These are phyloP conservation scores for Collariella sp. DNA, from an alignment of 495 filamentous ascomycete species.

Conservation along the genomic window DNA sequence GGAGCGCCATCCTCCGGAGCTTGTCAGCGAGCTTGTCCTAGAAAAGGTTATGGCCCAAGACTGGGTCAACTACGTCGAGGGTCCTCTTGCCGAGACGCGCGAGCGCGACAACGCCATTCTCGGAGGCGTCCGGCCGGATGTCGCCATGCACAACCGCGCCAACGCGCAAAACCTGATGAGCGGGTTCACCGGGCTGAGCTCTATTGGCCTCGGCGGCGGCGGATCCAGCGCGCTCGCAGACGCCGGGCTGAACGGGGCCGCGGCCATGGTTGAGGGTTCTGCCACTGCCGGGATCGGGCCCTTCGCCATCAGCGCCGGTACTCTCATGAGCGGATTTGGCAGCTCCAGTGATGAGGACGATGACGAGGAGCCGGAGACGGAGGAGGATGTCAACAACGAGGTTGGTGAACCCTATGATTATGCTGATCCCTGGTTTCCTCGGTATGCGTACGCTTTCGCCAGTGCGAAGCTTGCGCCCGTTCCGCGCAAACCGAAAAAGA, in stretches of 20 bases:
- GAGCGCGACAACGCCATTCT: conserved; percentile 97
- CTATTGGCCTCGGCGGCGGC: conserved; percentile 37
- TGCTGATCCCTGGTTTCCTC: neutral
- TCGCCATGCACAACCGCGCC: conserved; percentile 50
- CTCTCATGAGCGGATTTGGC: conserved; percentile 86
- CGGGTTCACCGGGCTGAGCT: conserved; percentile 39
- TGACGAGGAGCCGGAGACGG: conserved; percentile 84
- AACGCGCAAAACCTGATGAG: conserved; percentile 26
- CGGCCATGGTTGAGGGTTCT: conserved; percentile 64
- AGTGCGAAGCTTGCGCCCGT: neutral
- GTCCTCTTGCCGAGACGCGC: conserved; percentile 83
- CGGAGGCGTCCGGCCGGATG: conserved; percentile 89
- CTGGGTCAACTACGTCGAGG: conserved; percentile 95
- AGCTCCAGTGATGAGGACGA: conserved; percentile 95
- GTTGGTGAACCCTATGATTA: conserved; percentile 30
- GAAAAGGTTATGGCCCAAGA: conserved; percentile 78
- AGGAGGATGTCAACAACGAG: conserved; percentile 52
- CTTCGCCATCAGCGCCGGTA: conserved; percentile 58
- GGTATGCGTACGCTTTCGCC: neutral
- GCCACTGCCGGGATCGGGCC: conserved; percentile 55
- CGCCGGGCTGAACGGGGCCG: conserved; percentile 60
- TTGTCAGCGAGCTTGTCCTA: conserved; percentile 73
- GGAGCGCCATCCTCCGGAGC: conserved; percentile 82
- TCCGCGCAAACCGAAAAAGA: no score
- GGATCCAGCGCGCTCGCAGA: conserved; percentile 66